A percentile compares a stretch with the other conserved stretches of the same genome.
Evolutionary conservation across 2,329 filamentous ascomycete species (phyloP).

Genomic region (Alternaria brassicicola): DNA sequence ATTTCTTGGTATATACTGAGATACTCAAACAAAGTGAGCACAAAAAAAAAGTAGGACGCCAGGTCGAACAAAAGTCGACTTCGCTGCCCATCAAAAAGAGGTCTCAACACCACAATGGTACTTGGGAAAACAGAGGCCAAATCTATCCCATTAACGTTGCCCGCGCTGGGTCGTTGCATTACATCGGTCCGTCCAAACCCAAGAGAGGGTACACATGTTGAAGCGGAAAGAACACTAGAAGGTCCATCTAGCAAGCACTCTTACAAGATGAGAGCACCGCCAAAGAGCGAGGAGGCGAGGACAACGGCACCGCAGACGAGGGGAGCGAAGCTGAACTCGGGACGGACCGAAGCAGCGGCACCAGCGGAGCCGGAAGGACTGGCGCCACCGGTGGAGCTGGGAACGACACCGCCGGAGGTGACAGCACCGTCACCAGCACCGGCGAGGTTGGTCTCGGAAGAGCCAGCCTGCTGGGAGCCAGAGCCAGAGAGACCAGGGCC

Average conservation of each 20-base stretch:
- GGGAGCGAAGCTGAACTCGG: constrained; percentile 57
- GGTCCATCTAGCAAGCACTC: neutral
- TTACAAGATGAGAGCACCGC: constrained; percentile 55
- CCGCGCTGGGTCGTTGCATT: constrained; percentile 39
- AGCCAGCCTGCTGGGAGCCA: constrained; percentile 63
- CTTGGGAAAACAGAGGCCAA: neutral
- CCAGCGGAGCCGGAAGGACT: constrained; percentile 37
- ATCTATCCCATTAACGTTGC: constrained; percentile 26
- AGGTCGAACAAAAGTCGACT: neutral
- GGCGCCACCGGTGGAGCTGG: constrained; percentile 23
- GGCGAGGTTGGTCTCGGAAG: constrained; percentile 52
- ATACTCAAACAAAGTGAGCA: neutral
- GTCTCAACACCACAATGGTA: neutral
- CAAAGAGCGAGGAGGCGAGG: constrained; percentile 59
- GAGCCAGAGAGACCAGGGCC: constrained; percentile 62
- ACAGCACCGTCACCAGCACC: constrained; percentile 58
- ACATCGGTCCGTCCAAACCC: constrained; percentile 15
- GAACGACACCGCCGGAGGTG: constrained; percentile 43
- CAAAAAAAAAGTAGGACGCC: neutral
- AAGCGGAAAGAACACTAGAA: neutral
- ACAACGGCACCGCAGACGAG: constrained; percentile 60
- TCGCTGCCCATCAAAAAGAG: neutral
- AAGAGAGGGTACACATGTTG: neutral
- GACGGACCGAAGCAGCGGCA: constrained; percentile 53
- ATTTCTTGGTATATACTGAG: constrained; percentile 1